These are phyloP conservation scores for Saccharomycopsis oosterbeekiorum DNA, from an alignment of 805 yeast genomes.

Conservation along the genomic window DNA sequence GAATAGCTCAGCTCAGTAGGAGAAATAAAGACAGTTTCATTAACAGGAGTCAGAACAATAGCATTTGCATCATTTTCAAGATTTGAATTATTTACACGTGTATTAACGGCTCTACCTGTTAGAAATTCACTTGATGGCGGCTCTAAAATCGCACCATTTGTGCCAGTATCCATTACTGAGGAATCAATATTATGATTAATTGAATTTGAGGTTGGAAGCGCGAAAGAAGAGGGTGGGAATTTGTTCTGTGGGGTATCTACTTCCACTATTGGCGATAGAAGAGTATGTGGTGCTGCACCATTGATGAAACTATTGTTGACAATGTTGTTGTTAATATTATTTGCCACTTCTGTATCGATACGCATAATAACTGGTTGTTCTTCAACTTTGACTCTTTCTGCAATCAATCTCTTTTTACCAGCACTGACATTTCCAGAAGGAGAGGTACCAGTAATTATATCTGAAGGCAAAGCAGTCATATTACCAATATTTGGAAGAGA, in stretches of 20 bases:
- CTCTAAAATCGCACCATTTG: neutral
- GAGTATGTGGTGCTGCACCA: neutral
- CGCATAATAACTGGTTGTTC: neutral
- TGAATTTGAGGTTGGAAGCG: neutral
- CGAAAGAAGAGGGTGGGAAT: neutral
- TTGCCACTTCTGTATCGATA: neutral
- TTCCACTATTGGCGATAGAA: neutral
- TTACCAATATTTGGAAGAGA: neutral
- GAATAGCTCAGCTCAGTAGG: neutral
- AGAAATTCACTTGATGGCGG: neutral
- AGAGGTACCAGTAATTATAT: neutral
- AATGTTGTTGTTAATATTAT: neutral
- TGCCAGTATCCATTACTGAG: neutral
- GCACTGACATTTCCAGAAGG: neutral
- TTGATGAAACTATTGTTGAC: neutral
- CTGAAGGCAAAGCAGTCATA: neutral
- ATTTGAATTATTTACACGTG: neutral
- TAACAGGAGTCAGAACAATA: neutral
- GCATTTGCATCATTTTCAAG: neutral
- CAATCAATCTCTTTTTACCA: neutral
- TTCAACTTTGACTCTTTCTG: neutral
- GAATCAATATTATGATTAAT: neutral
- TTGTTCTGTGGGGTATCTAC: neutral
- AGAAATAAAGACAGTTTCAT: neutral
- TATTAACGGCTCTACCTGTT: neutral